Evolutionary conservation across 345 rosid species (phyloP).

Genomic region (Zanthoxylum bungeanum): DNA sequence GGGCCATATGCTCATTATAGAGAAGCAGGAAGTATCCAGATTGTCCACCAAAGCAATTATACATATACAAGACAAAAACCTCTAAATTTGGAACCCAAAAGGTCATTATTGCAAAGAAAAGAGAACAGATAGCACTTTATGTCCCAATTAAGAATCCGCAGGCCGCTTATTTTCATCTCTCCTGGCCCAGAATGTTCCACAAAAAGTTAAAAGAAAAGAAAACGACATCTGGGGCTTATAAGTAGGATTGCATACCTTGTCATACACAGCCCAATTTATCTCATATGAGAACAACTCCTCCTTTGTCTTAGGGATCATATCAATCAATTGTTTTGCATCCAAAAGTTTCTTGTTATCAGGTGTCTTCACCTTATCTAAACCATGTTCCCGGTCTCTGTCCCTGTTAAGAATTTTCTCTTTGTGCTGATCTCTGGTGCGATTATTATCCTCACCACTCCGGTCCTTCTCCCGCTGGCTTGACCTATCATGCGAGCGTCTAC

Average conservation of each 20-base stretch:
- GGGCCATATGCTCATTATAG: not conserved
- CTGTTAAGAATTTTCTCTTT: conserved; percentile 47
- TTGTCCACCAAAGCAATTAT: not conserved
- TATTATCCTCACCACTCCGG: conserved; percentile 40
- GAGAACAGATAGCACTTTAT: not conserved
- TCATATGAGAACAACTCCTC: conserved; percentile 87
- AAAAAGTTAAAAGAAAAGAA: not conserved
- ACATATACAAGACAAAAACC: not conserved
- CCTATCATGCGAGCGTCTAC: conserved; percentile 70
- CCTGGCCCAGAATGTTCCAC: conserved; percentile 3
- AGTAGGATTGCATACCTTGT: conserved; percentile 53
- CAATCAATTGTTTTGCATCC: conserved; percentile 96
- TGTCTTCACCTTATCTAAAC: conserved; percentile 55
- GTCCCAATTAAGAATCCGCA: not conserved
- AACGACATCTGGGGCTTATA: not conserved
- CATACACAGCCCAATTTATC: conserved; percentile 88
- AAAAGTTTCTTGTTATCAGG: conserved; percentile 78
- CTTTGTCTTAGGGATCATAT: conserved; percentile 97
- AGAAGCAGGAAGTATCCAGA: not conserved
- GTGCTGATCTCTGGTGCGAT: conserved; percentile 49
- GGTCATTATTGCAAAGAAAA: not conserved
- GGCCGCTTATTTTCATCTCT: not conserved
- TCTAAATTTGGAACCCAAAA: not conserved
- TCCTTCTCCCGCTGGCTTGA: conserved; percentile 66
- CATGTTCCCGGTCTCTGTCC: conserved; percentile 59